Evolutionary conservation across 805 yeast species (phyloP), one percentile per base, ranked within the genome.

Genomic region (Yarrowia bubula): DNA sequence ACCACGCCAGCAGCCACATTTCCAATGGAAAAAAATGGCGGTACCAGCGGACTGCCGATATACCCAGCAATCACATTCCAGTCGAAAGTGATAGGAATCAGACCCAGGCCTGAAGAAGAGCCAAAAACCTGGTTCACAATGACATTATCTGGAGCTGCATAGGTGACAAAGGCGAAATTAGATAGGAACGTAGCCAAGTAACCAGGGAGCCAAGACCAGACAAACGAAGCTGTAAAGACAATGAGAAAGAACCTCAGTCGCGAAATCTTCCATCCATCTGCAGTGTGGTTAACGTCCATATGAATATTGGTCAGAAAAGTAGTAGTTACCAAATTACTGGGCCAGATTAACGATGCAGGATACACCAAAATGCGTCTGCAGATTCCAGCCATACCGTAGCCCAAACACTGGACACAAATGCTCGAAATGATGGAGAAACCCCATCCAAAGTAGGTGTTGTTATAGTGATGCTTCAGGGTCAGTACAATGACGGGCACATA

Each of bases 331-430:
- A 88, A 78, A 70, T 81, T 82, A 1, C 83, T 74, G 4, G 93
- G 93, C 92, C 92, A 89, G 61, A 87, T 80, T 75, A 86, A 83
- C n/a, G 84, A 77, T 5, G 86, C 81, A 5, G 91, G 88, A 66
- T 82, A 82, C 14, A 88, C 86, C 67, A 88, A 78, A 39, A 86
- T 77, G 68, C 83, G 80, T 68, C 87, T 78, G 44, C 83, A 78
- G 65, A 87, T 63, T 35, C 92, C 92, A 48, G 89, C 90, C 62
- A 85, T 73, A 32, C 88, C 86, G 68, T 85, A 84, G 9, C 92
- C 92, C 61, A 88, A 78, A 68, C 84, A 77, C 72, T 87, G 90
- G 42, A 88, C 80, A 13, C 88, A 79, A 61, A 84, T 71, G 50
- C 80, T 78, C 48, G 84, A 77, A 61, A 85, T 72, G 35, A 87